A percentile compares a stretch with the other conserved stretches of the same genome.
Evolutionary conservation across 1,284 basidiomycete genomes (phyloP).

Genomic region (Irpex sp.): DNA sequence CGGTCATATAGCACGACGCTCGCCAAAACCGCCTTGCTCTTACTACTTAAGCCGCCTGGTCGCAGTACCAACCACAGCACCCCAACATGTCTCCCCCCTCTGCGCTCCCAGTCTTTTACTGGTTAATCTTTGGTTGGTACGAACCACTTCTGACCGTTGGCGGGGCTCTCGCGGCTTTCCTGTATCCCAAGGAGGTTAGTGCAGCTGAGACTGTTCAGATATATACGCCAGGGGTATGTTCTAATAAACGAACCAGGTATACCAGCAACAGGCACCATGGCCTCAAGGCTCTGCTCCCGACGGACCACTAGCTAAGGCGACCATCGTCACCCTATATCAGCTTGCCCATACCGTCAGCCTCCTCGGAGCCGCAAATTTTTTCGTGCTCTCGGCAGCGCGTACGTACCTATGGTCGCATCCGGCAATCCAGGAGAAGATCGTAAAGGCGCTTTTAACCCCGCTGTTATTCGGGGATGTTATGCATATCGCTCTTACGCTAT

Average conservation of each 20-base stretch:
- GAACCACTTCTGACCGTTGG: conserved; percentile 64
- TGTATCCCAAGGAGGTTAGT: conserved; percentile 60
- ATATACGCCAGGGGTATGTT: neutral
- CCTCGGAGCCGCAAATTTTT: conserved; percentile 65
- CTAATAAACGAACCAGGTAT: conserved; percentile 39
- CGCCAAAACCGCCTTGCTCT: neutral
- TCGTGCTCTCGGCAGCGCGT: conserved; percentile 56
- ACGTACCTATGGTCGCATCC: conserved; percentile 53
- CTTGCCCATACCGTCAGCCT: conserved; percentile 74
- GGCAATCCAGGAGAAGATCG: conserved; percentile 67
- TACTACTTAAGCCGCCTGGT: neutral
- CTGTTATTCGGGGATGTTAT: conserved; percentile 64
- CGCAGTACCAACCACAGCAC: neutral
- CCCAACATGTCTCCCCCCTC: conserved; percentile 35
- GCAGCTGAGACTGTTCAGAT: conserved; percentile 8
- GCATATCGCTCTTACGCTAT: conserved; percentile 64
- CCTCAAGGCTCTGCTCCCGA: conserved; percentile 43
- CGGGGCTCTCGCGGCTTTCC: conserved; percentile 63
- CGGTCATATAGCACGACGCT: neutral
- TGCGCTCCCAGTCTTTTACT: conserved; percentile 69
- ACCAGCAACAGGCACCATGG: conserved; percentile 75
- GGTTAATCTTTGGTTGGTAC: conserved; percentile 65
- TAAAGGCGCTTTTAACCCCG: conserved; percentile 57
- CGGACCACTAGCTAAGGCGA: conserved; percentile 51
- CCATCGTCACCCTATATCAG: conserved; percentile 62